A percentile compares a stretch with the other conserved stretches of the same genome.
phyloP scores from a whole-genome alignment of 208 protist species.

The Herpetomonas tarakana region DNA sequence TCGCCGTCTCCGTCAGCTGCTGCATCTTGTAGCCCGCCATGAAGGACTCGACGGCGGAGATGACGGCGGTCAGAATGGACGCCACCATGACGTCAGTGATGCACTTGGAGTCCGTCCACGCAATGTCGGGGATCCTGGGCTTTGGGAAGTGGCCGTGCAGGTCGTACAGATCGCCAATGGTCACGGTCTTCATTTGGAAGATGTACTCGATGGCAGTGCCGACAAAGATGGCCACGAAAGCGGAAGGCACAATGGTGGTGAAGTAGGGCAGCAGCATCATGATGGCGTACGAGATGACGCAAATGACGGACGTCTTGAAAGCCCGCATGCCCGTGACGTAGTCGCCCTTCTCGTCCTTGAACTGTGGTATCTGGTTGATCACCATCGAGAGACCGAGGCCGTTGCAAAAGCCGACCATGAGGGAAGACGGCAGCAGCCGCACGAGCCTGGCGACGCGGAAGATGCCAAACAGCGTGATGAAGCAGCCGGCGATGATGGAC shows the following conservation, averaged over 20 bases:
- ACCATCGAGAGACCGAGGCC: slow-evolving; percentile 48
- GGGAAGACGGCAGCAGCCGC: slow-evolving; percentile 37
- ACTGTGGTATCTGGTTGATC: slow-evolving; percentile 37
- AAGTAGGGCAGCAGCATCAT: slow-evolving; percentile 66
- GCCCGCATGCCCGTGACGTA: slow-evolving; percentile 33
- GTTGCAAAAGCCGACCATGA: slow-evolving; percentile 63
- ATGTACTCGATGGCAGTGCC: slow-evolving; percentile 57
- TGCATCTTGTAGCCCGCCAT: slow-evolving; percentile 53
- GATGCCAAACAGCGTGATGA: slow-evolving; percentile 37
- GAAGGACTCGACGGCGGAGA: slow-evolving; percentile 48
- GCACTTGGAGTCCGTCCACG: slow-evolving; percentile 21
- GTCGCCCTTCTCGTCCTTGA: slow-evolving; percentile 36
- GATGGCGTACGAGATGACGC: slow-evolving; percentile 41
- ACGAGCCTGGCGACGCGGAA: slow-evolving; percentile 44
- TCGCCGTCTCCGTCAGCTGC: slow-evolving; percentile 49
- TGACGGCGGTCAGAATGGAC: slow-evolving; percentile 36
- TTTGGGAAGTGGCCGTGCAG: slow-evolving; percentile 35
- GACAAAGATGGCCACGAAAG: slow-evolving; percentile 44
- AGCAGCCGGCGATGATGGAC: slow-evolving; percentile 38
- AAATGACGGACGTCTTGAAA: slow-evolving; percentile 44
- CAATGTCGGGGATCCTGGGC: slow-evolving; percentile 34
- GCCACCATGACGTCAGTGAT: slow-evolving; percentile 41
- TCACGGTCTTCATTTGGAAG: slow-evolving; percentile 45
- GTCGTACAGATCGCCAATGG: slow-evolving; percentile 47
- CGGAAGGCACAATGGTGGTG: slow-evolving; percentile 39